These are phyloP conservation scores for Friedmanniomyces endolithicus DNA, from an alignment of 495 filamentous ascomycete genomes.

Conservation along the genomic window DNA sequence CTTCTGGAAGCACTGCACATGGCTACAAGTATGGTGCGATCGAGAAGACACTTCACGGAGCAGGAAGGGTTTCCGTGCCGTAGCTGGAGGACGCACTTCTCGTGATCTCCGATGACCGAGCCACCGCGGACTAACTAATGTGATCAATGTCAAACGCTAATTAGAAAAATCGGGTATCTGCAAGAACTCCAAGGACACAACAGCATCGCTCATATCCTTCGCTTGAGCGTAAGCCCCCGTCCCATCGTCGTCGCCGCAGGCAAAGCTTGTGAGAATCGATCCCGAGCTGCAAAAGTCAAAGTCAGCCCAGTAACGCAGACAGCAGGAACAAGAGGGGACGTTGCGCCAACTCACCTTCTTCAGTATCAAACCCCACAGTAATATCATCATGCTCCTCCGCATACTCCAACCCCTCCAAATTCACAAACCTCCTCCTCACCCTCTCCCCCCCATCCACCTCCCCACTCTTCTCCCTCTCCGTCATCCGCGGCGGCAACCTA, in stretches of 20 bases:
- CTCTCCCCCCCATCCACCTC: conserved; percentile 30
- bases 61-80: too few species aligned
- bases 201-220: conserved; percentile 12
- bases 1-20: too few species aligned
- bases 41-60: too few species aligned
- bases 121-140: background rate
- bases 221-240: conserved; percentile 26
- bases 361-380: conserved; percentile 65
- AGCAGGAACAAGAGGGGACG: background rate
- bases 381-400: conserved; percentile 87
- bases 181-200: background rate
- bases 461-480: conserved; percentile 20
- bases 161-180: background rate
- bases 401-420: conserved; percentile 74
- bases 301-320: conserved; percentile 15
- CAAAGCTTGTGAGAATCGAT: conserved; percentile 27
- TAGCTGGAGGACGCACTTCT: too few species aligned
- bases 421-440: conserved; percentile 55
- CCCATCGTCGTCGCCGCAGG: conserved; percentile 23
- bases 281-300: conserved; percentile 20
- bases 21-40: too few species aligned
- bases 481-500: conserved; percentile 44
- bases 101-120: too few species aligned
- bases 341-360: conserved; percentile 51
- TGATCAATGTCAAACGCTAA: background rate